These are phyloP conservation scores for Parascedosporium putredinis DNA, from an alignment of 2,329 filamentous ascomycete species.

Conservation along the genomic window DNA sequence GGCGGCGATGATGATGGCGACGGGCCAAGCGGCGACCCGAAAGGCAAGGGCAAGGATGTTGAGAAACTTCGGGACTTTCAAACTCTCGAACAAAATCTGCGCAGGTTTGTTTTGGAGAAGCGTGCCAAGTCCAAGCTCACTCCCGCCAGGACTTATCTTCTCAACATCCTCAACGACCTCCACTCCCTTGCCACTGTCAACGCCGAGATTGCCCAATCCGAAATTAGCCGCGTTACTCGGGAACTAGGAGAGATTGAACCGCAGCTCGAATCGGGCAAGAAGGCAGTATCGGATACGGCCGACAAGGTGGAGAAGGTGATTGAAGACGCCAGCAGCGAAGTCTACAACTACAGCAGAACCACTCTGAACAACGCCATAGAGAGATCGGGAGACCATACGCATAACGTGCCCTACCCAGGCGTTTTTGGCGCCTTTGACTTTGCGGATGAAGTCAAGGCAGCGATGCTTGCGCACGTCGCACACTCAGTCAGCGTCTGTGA, in stretches of 20 bases:
- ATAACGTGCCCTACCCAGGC: constrained; percentile 80
- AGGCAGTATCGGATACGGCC: constrained; percentile 66
- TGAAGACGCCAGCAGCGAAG: constrained; percentile 72
- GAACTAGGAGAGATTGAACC: constrained; percentile 80
- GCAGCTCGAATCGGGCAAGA: constrained; percentile 71
- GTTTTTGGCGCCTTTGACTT: constrained; percentile 79
- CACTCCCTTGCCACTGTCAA: constrained; percentile 77
- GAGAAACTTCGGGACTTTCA: constrained; percentile 87
- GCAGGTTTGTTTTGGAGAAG: constrained; percentile 92
- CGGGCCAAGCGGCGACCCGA: constrained; percentile 46
- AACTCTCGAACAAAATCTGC: constrained; percentile 74
- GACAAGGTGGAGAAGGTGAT: constrained; percentile 74
- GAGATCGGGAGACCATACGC: constrained; percentile 63
- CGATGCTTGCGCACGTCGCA: constrained; percentile 83
- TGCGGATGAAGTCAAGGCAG: constrained; percentile 83
- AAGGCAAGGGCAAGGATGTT: constrained; percentile 75
- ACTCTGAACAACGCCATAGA: constrained; percentile 66
- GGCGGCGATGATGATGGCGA: constrained; percentile 47
- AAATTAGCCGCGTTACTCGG: constrained; percentile 70
- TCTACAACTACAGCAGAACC: constrained; percentile 74
- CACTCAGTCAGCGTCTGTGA: constrained; percentile 71
- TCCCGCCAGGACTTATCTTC: constrained; percentile 86
- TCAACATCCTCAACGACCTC: constrained; percentile 86
- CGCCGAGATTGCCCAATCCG: constrained; percentile 71
- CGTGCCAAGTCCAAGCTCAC: constrained; percentile 89